A percentile compares a stretch with the other conserved stretches of the same genome.
These are phyloP conservation scores for Stipa capillata DNA, from an alignment of 176 grass and related monocot genomes.

Conservation along the genomic window DNA sequence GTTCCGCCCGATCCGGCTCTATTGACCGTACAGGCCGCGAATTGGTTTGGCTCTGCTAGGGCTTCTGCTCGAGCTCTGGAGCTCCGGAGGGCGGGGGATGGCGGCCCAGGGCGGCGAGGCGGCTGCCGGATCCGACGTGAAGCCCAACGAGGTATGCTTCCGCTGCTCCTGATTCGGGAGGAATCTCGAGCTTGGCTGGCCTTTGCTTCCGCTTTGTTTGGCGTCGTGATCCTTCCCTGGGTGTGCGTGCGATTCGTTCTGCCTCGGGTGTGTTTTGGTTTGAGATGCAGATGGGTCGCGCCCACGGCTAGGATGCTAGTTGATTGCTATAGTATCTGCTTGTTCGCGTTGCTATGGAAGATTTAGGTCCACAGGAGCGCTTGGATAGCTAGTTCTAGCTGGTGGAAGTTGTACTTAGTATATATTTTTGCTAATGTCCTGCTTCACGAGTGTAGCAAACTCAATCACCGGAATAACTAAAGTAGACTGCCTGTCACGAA, in stretches of 20 bases:
- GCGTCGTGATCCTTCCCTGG: too few relatives aligned
- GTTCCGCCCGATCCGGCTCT: background rate
- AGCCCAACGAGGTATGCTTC: slow-evolving; percentile 37
- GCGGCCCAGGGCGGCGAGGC: slow-evolving; percentile 46
- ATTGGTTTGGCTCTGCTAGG: background rate
- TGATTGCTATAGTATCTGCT: background rate
- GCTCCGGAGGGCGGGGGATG: slow-evolving; percentile 14
- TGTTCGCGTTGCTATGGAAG: background rate
- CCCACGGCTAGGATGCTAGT: background rate
- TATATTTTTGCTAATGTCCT: background rate
- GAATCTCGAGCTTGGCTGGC: background rate
- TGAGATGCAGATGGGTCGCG: background rate
- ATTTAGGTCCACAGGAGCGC: background rate
- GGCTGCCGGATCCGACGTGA: slow-evolving; percentile 17
- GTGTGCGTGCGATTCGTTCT: background rate
- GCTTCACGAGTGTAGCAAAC: background rate
- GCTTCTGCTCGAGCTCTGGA: slow-evolving; percentile 9
- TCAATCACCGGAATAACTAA: background rate
- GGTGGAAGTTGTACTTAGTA: background rate
- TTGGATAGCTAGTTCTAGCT: background rate
- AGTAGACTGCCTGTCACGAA: background rate
- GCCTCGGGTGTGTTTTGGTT: background rate
- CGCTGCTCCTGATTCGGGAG: background rate
- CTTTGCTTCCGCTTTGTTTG: background rate
- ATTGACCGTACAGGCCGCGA: background rate